A percentile compares a stretch with the other conserved stretches of the same genome.
phyloP scores from a whole-genome alignment of 768 basidiomycete genomes.

The Zangia roseola region DNA sequence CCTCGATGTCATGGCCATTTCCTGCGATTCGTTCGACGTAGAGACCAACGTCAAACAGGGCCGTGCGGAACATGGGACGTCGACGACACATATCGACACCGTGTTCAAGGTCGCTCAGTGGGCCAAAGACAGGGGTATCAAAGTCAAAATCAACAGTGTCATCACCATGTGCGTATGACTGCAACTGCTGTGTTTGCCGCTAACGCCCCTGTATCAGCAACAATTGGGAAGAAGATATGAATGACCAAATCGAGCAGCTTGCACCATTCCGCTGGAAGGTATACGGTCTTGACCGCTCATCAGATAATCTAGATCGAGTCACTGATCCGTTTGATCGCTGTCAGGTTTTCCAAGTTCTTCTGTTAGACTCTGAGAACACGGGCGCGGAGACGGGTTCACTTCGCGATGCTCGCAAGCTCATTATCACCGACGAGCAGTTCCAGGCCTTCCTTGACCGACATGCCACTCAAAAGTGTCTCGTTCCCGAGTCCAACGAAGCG shows the following conservation, averaged over 20 bases:
- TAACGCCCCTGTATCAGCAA: constrained; percentile 19
- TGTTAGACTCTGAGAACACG: constrained; percentile 37
- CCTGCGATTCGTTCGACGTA: constrained; percentile 39
- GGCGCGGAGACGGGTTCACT: constrained; percentile 30
- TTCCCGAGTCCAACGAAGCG: constrained; percentile 38
- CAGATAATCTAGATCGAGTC: not conserved
- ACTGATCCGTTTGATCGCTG: constrained; percentile 8
- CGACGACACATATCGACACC: constrained; percentile 30
- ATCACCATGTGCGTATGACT: constrained; percentile 26
- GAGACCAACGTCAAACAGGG: constrained; percentile 37
- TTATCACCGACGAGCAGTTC: constrained; percentile 36
- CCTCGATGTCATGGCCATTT: constrained; percentile 42
- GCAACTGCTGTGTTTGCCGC: no score
- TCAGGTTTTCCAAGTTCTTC: constrained; percentile 37
- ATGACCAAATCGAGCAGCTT: constrained; percentile 33
- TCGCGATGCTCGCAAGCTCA: constrained; percentile 35
- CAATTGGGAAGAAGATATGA: constrained; percentile 43
- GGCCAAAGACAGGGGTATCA: constrained; percentile 36
- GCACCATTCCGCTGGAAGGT: constrained; percentile 42
- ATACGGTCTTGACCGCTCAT: not conserved
- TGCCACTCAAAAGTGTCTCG: constrained; percentile 27
- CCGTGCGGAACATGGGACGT: constrained; percentile 31
- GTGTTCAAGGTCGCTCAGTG: constrained; percentile 38
- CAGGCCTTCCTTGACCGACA: constrained; percentile 37
- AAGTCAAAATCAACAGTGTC: constrained; percentile 38